These are phyloP conservation scores for Papiliotrema terrestris DNA, from an alignment of 1,284 basidiomycete species.

Conservation along the genomic window DNA sequence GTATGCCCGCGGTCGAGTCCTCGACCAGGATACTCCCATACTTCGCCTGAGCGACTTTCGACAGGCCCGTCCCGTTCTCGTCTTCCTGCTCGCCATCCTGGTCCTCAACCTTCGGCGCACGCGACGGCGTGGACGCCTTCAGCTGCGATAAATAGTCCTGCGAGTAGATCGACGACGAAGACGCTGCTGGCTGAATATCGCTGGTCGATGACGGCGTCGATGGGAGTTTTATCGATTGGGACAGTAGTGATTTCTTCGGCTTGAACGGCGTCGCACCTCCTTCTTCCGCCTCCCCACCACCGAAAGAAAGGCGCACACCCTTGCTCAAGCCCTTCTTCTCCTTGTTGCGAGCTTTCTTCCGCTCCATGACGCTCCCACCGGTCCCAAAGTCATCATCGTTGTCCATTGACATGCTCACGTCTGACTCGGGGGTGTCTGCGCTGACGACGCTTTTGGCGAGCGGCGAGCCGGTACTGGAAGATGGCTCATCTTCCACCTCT, in stretches of 20 bases:
- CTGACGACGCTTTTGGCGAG: conserved; percentile 24
- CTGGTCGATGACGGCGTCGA: conserved; percentile 13
- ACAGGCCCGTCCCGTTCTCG: conserved; percentile 25
- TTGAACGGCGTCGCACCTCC: conserved; percentile 38
- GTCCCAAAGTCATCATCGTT: conserved; percentile 18
- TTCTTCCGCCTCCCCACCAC: conserved; percentile 52
- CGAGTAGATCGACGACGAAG: conserved; percentile 61
- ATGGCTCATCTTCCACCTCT: conserved; percentile 29
- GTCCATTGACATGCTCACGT: conserved; percentile 4
- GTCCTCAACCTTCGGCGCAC: conserved; percentile 52
- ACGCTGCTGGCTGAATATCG: conserved; percentile 51
- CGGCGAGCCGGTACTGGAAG: conserved; percentile 21
- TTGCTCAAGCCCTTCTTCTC: conserved; percentile 45
- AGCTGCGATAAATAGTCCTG: conserved; percentile 74
- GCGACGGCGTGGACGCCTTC: conserved; percentile 71
- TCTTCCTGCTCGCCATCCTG: conserved; percentile 56
- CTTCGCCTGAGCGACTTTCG: conserved; percentile 37
- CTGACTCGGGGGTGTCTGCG: conserved; percentile 12
- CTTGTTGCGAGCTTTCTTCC: conserved; percentile 42
- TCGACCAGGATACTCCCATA: conserved; percentile 43
- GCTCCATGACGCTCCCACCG: conserved; percentile 36
- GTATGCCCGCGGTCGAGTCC: conserved; percentile 58
- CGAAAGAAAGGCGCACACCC: conserved; percentile 66
- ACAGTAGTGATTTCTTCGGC: conserved; percentile 46
- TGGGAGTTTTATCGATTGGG: conserved; percentile 40